phyloP scores from a whole-genome alignment of 139 green algal genomes.

The Chlorokybus atmophyticus region DNA sequence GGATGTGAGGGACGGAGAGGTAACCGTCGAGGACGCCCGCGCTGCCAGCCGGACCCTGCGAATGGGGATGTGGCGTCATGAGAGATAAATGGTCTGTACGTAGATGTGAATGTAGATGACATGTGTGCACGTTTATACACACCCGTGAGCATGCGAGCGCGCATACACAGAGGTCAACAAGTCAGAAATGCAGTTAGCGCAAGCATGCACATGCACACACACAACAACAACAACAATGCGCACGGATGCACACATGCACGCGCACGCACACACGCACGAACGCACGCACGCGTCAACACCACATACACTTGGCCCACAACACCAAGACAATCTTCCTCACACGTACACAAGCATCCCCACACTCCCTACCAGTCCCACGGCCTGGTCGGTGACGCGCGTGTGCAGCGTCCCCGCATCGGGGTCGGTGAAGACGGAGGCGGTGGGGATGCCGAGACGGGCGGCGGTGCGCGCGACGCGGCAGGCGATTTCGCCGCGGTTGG shows the following conservation, averaged over 20 bases:
- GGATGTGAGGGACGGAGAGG: no score
- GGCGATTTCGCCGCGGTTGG: slow-evolving; percentile 83
- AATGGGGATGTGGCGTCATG: no score
- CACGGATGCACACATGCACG: background rate
- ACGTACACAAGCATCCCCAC: background rate
- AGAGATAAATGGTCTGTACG: no score
- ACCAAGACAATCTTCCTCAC: background rate
- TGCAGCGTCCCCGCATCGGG: slow-evolving; percentile 47
- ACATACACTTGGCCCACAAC: background rate
- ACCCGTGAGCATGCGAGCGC: no score
- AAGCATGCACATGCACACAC: no score
- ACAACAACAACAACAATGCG: no score
- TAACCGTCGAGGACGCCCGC: no score
- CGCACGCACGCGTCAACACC: background rate
- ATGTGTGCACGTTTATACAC: background rate
- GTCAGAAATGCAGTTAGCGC: no score
- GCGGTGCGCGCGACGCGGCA: slow-evolving; percentile 66
- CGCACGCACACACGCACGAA: background rate
- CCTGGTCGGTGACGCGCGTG: slow-evolving; percentile 40
- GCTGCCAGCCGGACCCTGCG: no score
- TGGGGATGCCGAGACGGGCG: slow-evolving; percentile 59
- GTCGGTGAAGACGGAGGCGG: slow-evolving; percentile 67
- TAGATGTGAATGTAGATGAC: background rate
- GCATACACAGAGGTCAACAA: no score
- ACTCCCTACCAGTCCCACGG: slow-evolving; percentile 53